Evolutionary conservation across 495 filamentous ascomycete genomes (phyloP).

Genomic region (Hyaloscypha variabilis): DNA sequence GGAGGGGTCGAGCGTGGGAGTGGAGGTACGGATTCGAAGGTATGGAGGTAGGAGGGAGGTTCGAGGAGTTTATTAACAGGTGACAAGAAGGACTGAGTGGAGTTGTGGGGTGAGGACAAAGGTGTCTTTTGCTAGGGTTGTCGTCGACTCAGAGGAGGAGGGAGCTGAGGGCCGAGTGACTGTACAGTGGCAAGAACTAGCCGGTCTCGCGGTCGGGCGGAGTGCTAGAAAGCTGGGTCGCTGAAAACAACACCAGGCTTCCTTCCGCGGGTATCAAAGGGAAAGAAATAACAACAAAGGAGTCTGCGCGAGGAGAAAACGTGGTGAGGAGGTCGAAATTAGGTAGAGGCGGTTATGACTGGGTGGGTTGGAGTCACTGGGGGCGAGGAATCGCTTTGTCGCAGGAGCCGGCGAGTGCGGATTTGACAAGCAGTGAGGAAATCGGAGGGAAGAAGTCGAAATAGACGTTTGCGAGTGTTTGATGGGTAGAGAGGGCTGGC

Average conservation of each 20-base stretch:
- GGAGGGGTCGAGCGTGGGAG: conserved; percentile 25
- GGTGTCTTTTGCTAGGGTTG: conserved; percentile 19
- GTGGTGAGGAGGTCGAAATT: conserved; percentile 22
- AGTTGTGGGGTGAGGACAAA: conserved; percentile 31
- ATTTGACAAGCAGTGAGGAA: conserved; percentile 8
- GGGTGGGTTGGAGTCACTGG: conserved; percentile 18
- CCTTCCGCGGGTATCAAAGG: conserved; percentile 30
- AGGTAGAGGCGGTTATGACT: conserved; percentile 20
- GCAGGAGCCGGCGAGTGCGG: conserved; percentile 16
- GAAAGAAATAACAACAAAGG: conserved; percentile 26
- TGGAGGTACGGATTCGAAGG: conserved; percentile 27
- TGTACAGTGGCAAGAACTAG: conserved; percentile 28
- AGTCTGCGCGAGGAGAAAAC: neutral
- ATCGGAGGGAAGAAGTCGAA: neutral
- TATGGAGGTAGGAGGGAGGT: conserved; percentile 25
- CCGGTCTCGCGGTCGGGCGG: conserved; percentile 20
- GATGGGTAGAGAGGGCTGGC: neutral
- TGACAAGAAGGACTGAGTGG: conserved; percentile 38
- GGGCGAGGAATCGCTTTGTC: conserved; percentile 18
- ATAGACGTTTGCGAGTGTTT: neutral
- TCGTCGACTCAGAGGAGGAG: conserved; percentile 21
- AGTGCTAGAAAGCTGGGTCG: conserved; percentile 8
- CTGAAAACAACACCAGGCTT: conserved; percentile 26
- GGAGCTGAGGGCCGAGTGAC: conserved; percentile 13
- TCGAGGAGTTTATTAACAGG: conserved; percentile 34